Percentiles rank a stretch among this genome's conserved stretches.
Evolutionary conservation across 1,139 yeast genomes (phyloP).

Genomic region (Lodderomyces margitis): DNA sequence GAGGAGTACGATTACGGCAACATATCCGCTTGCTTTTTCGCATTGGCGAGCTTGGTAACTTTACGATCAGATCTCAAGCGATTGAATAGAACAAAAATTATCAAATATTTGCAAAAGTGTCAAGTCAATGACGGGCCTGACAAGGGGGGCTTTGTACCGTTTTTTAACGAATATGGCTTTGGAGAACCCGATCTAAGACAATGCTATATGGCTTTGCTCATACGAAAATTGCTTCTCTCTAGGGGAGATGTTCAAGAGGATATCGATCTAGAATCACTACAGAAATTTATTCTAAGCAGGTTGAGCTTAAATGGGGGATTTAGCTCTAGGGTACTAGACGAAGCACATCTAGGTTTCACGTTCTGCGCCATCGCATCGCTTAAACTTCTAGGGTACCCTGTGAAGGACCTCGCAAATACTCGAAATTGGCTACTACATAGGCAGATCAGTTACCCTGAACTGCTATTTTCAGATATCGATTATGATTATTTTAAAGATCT

Average conservation of each 20-base stretch:
- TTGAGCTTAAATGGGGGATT: conserved; percentile 68
- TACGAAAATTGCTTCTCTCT: conserved; percentile 51
- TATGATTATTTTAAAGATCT: conserved; percentile 38
- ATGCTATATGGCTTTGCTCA: conserved; percentile 70
- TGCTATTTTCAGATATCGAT: conserved; percentile 20
- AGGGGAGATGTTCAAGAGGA: conserved; percentile 25
- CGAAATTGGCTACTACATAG: conserved; percentile 61
- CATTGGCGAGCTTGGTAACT: conserved; percentile 48
- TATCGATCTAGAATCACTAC: conserved; percentile 41
- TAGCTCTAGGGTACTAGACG: conserved; percentile 40
- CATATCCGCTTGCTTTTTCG: conserved; percentile 69
- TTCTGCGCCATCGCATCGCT: conserved; percentile 80
- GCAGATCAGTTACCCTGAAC: conserved; percentile 47
- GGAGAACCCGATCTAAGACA: conserved; percentile 76
- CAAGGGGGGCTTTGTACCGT: conserved; percentile 47
- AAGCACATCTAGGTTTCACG: conserved; percentile 85
- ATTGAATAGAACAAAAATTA: conserved; percentile 44
- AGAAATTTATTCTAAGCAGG: conserved; percentile 41
- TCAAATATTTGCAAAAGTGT: conserved; percentile 51
- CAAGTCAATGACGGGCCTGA: conserved; percentile 59
- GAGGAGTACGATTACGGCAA: conserved; percentile 55
- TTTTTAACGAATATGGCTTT: conserved; percentile 21
- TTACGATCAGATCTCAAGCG: conserved; percentile 40
- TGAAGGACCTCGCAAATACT: conserved; percentile 33
- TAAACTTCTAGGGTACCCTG: conserved; percentile 34